Evolutionary conservation across 202 grass and related monocot genomes (phyloP).

Genomic region (Cymbopogon flexuosus): DNA sequence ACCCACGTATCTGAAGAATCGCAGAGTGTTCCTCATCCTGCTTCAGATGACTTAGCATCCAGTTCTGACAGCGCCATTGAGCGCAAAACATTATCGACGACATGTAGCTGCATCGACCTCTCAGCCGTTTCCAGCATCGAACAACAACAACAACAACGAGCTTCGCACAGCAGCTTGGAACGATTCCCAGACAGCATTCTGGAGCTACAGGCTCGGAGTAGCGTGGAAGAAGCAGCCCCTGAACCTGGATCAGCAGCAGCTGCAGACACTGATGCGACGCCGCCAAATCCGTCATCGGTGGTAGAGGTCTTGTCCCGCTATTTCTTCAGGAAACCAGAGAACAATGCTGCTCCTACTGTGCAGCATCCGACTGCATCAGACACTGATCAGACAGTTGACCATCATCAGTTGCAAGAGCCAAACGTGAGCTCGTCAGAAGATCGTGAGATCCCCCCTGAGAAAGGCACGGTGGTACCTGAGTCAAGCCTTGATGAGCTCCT

Average conservation of each 20-base stretch:
- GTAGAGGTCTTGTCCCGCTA: slow-evolving; percentile 63
- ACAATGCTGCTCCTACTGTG: background rate
- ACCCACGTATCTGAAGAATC: slow-evolving; percentile 33
- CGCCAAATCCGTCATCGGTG: slow-evolving; percentile 32
- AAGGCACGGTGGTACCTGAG: slow-evolving; percentile 19
- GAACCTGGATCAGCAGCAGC: slow-evolving; percentile 21
- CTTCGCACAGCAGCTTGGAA: slow-evolving; percentile 23
- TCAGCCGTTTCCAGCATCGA: slow-evolving; percentile 25
- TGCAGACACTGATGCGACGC: slow-evolving; percentile 19
- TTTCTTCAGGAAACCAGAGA: slow-evolving; percentile 44
- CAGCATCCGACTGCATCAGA: slow-evolving; percentile 21
- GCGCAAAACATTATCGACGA: slow-evolving; percentile 34
- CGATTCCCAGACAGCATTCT: background rate
- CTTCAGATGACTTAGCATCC: slow-evolving; percentile 36
- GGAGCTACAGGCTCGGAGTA: slow-evolving; percentile 25
- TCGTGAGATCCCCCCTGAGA: slow-evolving; percentile 27
- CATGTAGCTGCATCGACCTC: slow-evolving; percentile 41
- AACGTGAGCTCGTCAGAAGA: slow-evolving; percentile 27
- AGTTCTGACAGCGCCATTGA: slow-evolving; percentile 47
- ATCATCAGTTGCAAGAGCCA: slow-evolving; percentile 43
- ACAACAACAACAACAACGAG: slow-evolving; percentile 4
- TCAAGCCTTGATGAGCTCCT: slow-evolving; percentile 46
- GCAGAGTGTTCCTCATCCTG: slow-evolving; percentile 5
- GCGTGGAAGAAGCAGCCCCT: slow-evolving; percentile 17
- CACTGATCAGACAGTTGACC: slow-evolving; percentile 21